A percentile compares a stretch with the other conserved stretches of the same genome.
phyloP scores from a whole-genome alignment of 768 basidiomycete genomes.

The Termitomyces sp. region DNA sequence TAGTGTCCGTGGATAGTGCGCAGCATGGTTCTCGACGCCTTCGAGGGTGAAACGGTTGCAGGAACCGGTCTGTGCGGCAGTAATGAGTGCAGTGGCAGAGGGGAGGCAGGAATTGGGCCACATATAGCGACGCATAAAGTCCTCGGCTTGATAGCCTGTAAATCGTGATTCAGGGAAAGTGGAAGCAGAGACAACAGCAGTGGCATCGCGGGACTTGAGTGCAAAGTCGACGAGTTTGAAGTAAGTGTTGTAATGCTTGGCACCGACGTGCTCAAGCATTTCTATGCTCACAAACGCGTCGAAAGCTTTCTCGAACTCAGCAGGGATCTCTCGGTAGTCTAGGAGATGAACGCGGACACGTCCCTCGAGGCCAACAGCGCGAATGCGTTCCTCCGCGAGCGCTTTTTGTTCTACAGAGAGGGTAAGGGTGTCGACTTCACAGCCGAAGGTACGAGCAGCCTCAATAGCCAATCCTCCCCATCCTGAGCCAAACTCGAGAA shows the following conservation, averaged over 20 bases:
- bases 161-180: conserved; percentile 71
- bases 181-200: conserved; percentile 65
- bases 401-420: conserved; percentile 84
- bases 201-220: conserved; percentile 66
- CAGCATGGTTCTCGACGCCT: conserved; percentile 79
- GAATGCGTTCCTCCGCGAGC: conserved; percentile 83
- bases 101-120: conserved; percentile 89
- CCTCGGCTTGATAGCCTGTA: conserved; percentile 73
- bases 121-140: conserved; percentile 87
- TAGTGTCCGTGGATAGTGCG: conserved; percentile 90
- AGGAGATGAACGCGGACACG: conserved; percentile 83
- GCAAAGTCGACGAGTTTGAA: conserved; percentile 77
- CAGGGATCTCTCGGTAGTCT: conserved; percentile 85
- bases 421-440: conserved; percentile 88
- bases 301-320: conserved; percentile 79
- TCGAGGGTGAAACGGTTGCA: conserved; percentile 80
- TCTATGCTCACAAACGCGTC: conserved; percentile 78
- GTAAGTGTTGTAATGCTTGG: conserved; percentile 63
- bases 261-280: conserved; percentile 73
- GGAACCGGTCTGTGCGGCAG: conserved; percentile 66
- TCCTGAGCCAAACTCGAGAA: conserved; percentile 90
- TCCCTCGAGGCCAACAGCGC: conserved; percentile 62
- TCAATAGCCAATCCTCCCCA: conserved; percentile 92
- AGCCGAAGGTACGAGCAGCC: conserved; percentile 70
- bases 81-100: conserved; percentile 77